Evolutionary conservation across 2,329 filamentous ascomycete species (phyloP), one percentile per base, ranked within the genome.

Genomic region (Diaporthe sp.): DNA sequence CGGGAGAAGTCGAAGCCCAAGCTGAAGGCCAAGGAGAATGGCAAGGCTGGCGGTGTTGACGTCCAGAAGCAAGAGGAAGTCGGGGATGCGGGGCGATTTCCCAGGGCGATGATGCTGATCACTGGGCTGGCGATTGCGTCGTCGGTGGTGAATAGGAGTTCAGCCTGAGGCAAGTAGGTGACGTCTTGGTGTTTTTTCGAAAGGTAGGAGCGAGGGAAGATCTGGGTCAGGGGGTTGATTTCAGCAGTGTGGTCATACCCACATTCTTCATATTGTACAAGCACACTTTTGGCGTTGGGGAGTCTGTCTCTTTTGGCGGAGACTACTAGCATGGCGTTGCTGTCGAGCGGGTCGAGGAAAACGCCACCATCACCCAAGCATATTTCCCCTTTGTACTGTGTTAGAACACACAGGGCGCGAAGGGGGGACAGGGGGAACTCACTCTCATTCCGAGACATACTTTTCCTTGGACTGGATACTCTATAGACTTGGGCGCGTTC

Each of bases 71-170:
- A 37, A 17, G 63, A 74, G 34, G 68, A 71, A 20, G 73, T 42
- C 0, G 71, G n/a, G 6, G 67, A 39, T 10, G 63, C 70, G 6
- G 57, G 72, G 39, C 31, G 74, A 9, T 72, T 83, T 42, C 80
- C 81, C 0, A 73, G 79, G 25, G 78, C 84, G 70, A 79, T 82
- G 77, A 78, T 82, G 78, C 57, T 82, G 63, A 78, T 83, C 76
- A 82, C 82, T 5, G 80, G 82, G 9, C 71, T 81, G 77, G 78
- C 79, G 4, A 74, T 82, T 53, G 72, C 80, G 3, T 80, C 80
- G 37, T 78, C 79, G 68, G 76, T 80, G 67, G 76, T 80, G 10
- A 72, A 78, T 57, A 74, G 74, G 61, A 34, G 49, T 4, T 72
- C 71, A 25, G 42, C 47, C 47, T 76, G 39, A 75, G 51, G 15